Percentiles rank a stretch among this genome's conserved stretches.
These are phyloP conservation scores for Neurospora pannonica DNA, from an alignment of 495 filamentous ascomycete species.

Conservation along the genomic window DNA sequence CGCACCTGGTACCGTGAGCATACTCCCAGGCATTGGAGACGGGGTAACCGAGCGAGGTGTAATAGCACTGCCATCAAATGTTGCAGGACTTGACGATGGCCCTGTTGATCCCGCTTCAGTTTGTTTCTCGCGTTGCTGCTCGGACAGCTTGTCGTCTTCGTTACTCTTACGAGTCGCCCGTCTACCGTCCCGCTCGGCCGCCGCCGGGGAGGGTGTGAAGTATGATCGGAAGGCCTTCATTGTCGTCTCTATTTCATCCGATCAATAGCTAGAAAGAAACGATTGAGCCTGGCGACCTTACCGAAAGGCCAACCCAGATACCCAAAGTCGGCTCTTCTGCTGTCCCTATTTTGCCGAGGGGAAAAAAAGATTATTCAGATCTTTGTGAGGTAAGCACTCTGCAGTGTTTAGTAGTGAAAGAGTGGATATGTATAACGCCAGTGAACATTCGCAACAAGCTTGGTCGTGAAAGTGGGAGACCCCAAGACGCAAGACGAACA, in stretches of 20 bases:
- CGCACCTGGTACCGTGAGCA: conserved; percentile 8
- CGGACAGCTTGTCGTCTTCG: not conserved
- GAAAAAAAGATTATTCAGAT: not conserved
- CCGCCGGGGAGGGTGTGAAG: conserved; percentile 8
- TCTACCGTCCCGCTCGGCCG: not conserved
- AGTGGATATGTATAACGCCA: not conserved
- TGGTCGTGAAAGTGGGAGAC: not conserved
- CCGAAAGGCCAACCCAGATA: not conserved
- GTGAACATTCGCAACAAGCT: not conserved
- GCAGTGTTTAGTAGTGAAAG: not conserved
- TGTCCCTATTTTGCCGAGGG: not conserved
- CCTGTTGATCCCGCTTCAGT: not conserved
- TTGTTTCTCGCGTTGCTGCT: not conserved
- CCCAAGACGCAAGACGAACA: not conserved
- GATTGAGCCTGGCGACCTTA: not conserved
- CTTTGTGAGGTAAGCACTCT: not conserved
- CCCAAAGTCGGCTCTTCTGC: not conserved
- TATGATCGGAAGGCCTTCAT: conserved; percentile 19
- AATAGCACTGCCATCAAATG: not conserved
- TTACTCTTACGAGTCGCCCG: not conserved
- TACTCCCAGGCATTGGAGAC: conserved; percentile 2
- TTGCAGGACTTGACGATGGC: not conserved
- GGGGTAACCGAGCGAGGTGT: not conserved
- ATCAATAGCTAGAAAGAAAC: not conserved
- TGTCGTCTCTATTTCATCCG: not conserved